Conservation (phyloP, 306 rosid genomes). For the Astragalus membranaceus region DNA sequence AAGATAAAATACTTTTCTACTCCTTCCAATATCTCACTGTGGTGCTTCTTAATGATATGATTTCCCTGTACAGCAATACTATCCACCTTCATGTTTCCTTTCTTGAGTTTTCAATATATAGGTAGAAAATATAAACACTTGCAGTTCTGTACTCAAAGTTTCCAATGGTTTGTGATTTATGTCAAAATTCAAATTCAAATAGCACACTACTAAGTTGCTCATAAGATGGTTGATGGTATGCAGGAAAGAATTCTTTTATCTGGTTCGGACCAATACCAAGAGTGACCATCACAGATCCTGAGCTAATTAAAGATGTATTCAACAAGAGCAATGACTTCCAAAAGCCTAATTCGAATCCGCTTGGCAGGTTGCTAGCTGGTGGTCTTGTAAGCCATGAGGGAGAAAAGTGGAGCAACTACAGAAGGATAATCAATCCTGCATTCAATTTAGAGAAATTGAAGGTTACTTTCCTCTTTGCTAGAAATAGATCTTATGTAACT, state of each 20-base stretch:
- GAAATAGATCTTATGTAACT: neutral
- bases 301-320: slow-evolving; percentile 26
- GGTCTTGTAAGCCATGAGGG: slow-evolving; percentile 30
- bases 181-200: too few species aligned
- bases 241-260: slow-evolving; percentile 8
- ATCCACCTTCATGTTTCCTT: too few species aligned
- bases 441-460: slow-evolving; percentile 44
- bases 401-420: slow-evolving; percentile 43
- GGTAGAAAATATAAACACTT: too few species aligned
- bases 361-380: neutral
- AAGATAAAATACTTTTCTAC: too few species aligned
- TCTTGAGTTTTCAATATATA: too few species aligned
- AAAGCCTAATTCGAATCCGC: neutral
- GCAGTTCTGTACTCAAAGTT: too few species aligned
- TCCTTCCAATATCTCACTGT: too few species aligned
- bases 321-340: slow-evolving; percentile 24
- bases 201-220: too few species aligned
- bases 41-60: too few species aligned
- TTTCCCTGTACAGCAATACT: too few species aligned
- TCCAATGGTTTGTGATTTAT: too few species aligned
- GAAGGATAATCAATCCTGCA: slow-evolving; percentile 48
- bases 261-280: slow-evolving; percentile 28
- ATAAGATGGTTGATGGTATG: neutral
- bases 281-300: slow-evolving; percentile 33
- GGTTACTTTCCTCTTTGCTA: slow-evolving; percentile 22